Evolutionary conservation across 129 eudicot species (phyloP).

Genomic region (Chrysanthemum makinoi): DNA sequence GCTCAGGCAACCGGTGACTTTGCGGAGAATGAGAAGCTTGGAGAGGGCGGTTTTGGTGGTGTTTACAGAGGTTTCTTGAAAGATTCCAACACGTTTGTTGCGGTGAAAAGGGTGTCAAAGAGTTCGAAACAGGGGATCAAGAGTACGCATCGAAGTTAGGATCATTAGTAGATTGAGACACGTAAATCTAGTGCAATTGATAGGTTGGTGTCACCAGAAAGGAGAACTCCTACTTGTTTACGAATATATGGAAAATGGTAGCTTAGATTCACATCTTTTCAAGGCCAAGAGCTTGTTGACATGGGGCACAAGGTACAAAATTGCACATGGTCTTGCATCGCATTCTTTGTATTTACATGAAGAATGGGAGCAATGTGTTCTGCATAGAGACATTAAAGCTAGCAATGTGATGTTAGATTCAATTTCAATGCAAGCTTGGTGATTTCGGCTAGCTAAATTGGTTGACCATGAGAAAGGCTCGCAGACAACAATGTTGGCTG

Average conservation of each 20-base stretch:
- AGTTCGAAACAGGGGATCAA: constrained; percentile 7
- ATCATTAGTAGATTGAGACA: constrained; percentile 11
- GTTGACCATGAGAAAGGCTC: constrained; percentile 6
- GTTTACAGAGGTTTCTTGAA: constrained; percentile 1
- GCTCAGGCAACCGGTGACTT: background rate
- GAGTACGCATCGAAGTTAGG: constrained; percentile 11
- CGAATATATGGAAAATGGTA: constrained; percentile 3
- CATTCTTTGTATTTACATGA: background rate
- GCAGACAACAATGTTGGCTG: background rate
- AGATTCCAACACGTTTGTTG: background rate
- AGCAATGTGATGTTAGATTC: constrained; percentile 6
- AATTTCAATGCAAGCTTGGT: constrained; percentile 13
- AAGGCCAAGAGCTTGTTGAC: constrained; percentile 1
- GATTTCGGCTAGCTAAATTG: constrained; percentile 11
- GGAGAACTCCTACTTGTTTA: background rate
- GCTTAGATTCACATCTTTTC: constrained; percentile 10
- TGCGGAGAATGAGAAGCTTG: background rate
- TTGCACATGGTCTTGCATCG: constrained; percentile 1
- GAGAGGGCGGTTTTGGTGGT: constrained; percentile 10
- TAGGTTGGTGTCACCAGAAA: background rate
- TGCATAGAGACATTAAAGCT: background rate
- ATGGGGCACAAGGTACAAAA: constrained; percentile 8
- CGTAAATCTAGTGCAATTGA: background rate
- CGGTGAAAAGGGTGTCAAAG: background rate
- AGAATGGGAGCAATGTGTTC: constrained; percentile 14